These are phyloP conservation scores for Prunus davidiana DNA, from an alignment of 306 rosid species.

Conservation along the genomic window DNA sequence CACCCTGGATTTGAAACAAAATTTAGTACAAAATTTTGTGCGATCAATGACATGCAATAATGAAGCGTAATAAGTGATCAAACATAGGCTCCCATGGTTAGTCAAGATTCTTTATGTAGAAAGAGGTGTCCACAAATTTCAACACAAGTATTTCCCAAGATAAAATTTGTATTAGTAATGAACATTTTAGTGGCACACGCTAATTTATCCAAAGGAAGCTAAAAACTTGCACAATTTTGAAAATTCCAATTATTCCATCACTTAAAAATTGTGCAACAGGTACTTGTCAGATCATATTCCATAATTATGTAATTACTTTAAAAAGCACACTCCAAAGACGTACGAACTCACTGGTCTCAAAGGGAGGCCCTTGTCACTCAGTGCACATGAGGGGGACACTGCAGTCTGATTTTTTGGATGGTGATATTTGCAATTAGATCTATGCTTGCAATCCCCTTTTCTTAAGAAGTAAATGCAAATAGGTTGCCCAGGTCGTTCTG, in stretches of 20 bases:
- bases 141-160: neutral
- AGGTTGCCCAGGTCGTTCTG: slow-evolving; percentile 92
- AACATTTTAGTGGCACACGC: neutral
- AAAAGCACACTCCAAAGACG: neutral
- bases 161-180: neutral
- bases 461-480: slow-evolving; percentile 75
- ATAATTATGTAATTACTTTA: neutral
- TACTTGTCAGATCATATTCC: neutral
- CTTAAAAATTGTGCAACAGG: neutral
- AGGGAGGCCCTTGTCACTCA: slow-evolving; percentile 90
- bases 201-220: neutral
- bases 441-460: slow-evolving; percentile 85
- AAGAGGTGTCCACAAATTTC: neutral
- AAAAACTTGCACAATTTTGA: too few relatives aligned
- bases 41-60: neutral
- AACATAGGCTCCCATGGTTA: neutral
- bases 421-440: slow-evolving; percentile 77
- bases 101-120: neutral
- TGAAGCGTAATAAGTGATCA: neutral
- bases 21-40: slow-evolving; percentile 8
- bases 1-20: slow-evolving; percentile 53
- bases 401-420: slow-evolving; percentile 70
- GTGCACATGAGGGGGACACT: slow-evolving; percentile 44
- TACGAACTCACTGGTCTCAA: slow-evolving; percentile 49
- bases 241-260: neutral